Conservation (phyloP, 2,329 filamentous ascomycete species). For the Xylaria sp. region DNA sequence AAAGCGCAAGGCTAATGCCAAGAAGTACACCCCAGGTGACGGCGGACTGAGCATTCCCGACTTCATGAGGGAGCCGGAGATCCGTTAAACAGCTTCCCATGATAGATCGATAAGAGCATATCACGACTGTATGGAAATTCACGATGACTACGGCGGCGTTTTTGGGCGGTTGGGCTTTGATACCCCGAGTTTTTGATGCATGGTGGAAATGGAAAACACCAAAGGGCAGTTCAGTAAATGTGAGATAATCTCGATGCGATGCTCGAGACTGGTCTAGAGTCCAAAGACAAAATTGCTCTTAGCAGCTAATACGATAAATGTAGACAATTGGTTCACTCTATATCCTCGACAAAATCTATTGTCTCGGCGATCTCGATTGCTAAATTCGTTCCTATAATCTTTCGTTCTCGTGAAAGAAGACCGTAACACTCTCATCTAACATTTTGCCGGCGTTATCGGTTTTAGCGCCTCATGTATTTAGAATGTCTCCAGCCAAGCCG, state of each 20-base stretch:
- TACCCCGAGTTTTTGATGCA: constrained; percentile 19
- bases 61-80: constrained; percentile 50
- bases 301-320: background rate
- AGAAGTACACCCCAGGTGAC: constrained; percentile 41
- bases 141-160: constrained; percentile 21
- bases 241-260: background rate
- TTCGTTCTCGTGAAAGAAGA: too few species aligned
- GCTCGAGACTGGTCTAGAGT: background rate
- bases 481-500: too few species aligned
- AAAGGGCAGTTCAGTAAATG: background rate
- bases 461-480: constrained; percentile 1
- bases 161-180: constrained; percentile 18
- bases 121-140: constrained; percentile 9
- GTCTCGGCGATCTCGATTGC: background rate
- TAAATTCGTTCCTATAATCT: background rate
- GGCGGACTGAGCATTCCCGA: constrained; percentile 46
- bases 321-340: background rate
- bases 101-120: constrained; percentile 4
- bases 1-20: constrained; percentile 37
- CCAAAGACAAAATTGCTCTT: background rate
- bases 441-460: constrained; percentile 21
- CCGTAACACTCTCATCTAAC: background rate
- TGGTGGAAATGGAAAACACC: background rate
- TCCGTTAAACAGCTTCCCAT: constrained; percentile 42
- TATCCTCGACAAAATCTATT: background rate